Conservation (phyloP, 495 filamentous ascomycete species). For the Hypoxylon intermedium region DNA sequence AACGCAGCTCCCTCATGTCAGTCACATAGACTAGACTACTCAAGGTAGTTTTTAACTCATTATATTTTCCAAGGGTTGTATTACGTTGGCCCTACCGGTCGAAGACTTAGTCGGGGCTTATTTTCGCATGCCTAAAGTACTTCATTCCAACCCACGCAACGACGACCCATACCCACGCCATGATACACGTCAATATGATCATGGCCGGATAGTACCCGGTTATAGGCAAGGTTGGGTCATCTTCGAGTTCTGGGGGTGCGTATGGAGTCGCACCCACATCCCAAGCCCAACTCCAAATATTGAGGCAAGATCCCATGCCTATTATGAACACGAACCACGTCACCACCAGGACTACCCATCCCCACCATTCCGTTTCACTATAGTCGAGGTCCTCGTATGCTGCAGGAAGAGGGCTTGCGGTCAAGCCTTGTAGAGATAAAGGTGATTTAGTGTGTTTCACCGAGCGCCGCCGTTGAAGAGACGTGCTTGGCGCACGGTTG, state of each 20-base stretch:
- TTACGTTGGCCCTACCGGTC: background rate
- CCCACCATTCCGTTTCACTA: conserved; percentile 94
- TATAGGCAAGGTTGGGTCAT: conserved; percentile 91
- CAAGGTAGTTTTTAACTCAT: background rate
- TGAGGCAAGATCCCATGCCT: conserved; percentile 93
- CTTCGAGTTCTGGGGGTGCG: conserved; percentile 89
- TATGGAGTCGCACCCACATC: conserved; percentile 96
- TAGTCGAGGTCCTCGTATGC: conserved; percentile 77
- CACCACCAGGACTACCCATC: conserved; percentile 85
- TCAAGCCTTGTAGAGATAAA: conserved; percentile 56
- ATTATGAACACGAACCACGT: conserved; percentile 96
- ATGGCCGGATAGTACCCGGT: conserved; percentile 96
- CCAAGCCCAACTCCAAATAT: conserved; percentile 99
- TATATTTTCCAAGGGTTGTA: background rate
- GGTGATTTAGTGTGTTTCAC: conserved; percentile 68
- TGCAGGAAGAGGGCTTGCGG: conserved; percentile 49
- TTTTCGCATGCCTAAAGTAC: conserved; percentile 97
- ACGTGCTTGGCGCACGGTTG: conserved; percentile 36
- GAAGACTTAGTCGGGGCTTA: conserved; percentile 56
- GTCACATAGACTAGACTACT: background rate
- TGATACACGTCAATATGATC: conserved; percentile 88
- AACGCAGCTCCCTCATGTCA: background rate
- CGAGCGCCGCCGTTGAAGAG: conserved; percentile 57
- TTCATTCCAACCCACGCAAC: conserved; percentile 99
- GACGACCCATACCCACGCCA: conserved; percentile 99